Percentiles rank a stretch among this genome's conserved stretches.
Evolutionary conservation across 2,329 filamentous ascomycete species (phyloP).

Genomic region (Fusarium veterinarium): DNA sequence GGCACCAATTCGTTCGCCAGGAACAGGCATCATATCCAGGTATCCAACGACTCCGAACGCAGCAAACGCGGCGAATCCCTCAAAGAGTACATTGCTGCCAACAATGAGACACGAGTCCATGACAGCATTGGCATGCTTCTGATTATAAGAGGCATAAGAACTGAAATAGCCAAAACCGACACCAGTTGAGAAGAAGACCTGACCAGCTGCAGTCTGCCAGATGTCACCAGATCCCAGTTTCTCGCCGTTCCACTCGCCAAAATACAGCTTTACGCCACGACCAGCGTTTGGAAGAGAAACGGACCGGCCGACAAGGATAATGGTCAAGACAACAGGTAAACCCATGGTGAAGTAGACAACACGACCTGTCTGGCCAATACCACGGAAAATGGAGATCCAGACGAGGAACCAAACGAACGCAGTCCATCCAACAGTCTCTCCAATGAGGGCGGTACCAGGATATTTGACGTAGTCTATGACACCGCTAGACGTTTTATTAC

Average conservation of each 20-base stretch:
- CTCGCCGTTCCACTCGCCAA: slow-evolving; percentile 59
- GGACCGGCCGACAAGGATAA: slow-evolving; percentile 66
- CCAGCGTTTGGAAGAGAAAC: slow-evolving; percentile 65
- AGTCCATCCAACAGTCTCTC: slow-evolving; percentile 68
- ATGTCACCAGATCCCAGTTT: slow-evolving; percentile 63
- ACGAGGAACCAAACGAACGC: slow-evolving; percentile 70
- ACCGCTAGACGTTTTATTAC: slow-evolving; percentile 51
- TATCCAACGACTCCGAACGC: slow-evolving; percentile 68
- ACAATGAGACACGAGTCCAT: slow-evolving; percentile 69
- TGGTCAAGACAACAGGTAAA: slow-evolving; percentile 65
- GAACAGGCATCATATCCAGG: slow-evolving; percentile 51
- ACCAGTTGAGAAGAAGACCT: slow-evolving; percentile 70
- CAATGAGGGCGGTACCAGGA: slow-evolving; percentile 58
- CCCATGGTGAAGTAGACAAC: slow-evolving; percentile 73
- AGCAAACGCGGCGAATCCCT: slow-evolving; percentile 62
- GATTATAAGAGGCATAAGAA: slow-evolving; percentile 68
- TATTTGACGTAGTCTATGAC: slow-evolving; percentile 61
- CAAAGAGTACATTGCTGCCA: slow-evolving; percentile 66
- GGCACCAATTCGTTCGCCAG: slow-evolving; percentile 58
- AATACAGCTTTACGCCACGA: slow-evolving; percentile 62
- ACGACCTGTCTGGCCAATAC: slow-evolving; percentile 67
- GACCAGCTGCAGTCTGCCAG: slow-evolving; percentile 70
- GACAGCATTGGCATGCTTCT: slow-evolving; percentile 68
- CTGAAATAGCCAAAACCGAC: slow-evolving; percentile 70
- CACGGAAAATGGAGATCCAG: slow-evolving; percentile 69